phyloP scores from a whole-genome alignment of 768 basidiomycete genomes.

The Tephrocybe sp. region DNA sequence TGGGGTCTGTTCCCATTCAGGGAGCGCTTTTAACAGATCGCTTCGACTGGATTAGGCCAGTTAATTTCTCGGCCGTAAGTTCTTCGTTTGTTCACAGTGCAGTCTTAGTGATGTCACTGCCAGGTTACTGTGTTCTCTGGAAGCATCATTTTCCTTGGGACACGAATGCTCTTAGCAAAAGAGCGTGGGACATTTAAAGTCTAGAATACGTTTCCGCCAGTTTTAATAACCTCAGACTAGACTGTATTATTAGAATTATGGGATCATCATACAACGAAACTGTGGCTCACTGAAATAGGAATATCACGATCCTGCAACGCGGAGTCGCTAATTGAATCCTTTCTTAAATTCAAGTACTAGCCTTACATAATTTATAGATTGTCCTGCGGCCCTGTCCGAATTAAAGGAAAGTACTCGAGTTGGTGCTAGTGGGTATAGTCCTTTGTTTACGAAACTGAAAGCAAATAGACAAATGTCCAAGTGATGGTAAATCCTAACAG shows the following conservation, averaged over 20 bases:
- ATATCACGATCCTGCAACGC: no score
- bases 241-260: no score
- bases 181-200: conserved; percentile 9
- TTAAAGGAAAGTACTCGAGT: background rate
- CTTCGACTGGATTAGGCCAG: conserved; percentile 32
- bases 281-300: no score
- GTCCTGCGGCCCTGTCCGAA: background rate
- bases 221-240: background rate
- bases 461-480: conserved; percentile 20
- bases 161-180: conserved; percentile 2
- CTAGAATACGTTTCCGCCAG: background rate
- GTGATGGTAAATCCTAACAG: conserved; percentile 13
- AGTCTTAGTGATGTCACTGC: background rate
- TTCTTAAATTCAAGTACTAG: no score
- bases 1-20: conserved; percentile 35
- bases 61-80: conserved; percentile 35
- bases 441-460: conserved; percentile 12
- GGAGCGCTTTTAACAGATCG: conserved; percentile 31
- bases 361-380: background rate
- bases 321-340: no score
- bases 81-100: background rate
- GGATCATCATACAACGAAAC: no score
- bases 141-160: conserved; percentile 4
- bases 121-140: conserved; percentile 9
- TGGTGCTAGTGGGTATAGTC: background rate